These are phyloP conservation scores for Heteromeles arbutifolia DNA, from an alignment of 306 rosid species.

Conservation along the genomic window DNA sequence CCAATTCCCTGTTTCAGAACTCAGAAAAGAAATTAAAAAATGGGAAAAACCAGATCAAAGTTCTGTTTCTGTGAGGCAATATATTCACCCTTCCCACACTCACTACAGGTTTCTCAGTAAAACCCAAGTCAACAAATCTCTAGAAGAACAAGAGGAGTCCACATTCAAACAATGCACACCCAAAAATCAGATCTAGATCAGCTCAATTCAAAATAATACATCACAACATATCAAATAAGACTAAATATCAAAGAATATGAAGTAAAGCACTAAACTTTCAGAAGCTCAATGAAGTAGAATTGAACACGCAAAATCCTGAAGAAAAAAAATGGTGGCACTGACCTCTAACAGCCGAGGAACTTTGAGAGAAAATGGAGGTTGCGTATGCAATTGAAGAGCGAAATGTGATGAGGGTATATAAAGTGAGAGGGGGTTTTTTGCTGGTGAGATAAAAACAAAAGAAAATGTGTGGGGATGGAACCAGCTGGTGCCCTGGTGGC, in stretches of 20 bases:
- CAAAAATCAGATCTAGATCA: constrained; percentile 49
- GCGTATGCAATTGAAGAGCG: constrained; percentile 28
- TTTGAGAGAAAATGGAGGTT: constrained; percentile 43
- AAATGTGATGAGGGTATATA: constrained; percentile 37
- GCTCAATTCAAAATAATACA: constrained; percentile 18
- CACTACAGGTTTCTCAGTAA: constrained; percentile 14
- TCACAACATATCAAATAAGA: constrained; percentile 8
- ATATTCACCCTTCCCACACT: background rate
- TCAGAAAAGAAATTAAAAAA: background rate
- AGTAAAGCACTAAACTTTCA: background rate
- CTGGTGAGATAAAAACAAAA: constrained; percentile 19
- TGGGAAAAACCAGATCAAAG: constrained; percentile 19
- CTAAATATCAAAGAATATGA: background rate
- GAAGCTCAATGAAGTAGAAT: background rate
- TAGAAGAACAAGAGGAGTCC: constrained; percentile 12
- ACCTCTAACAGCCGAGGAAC: constrained; percentile 56
- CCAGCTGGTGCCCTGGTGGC: constrained; percentile 33
- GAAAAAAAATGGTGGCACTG: constrained; percentile 12
- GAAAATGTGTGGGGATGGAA: constrained; percentile 12
- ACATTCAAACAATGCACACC: constrained; percentile 27
- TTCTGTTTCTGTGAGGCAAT: background rate
- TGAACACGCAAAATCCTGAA: background rate
- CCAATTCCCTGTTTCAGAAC: background rate
- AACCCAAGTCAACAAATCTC: constrained; percentile 24
- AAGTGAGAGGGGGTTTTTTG: constrained; percentile 27